Evolutionary conservation across 768 basidiomycete species (phyloP).

Genomic region (Termitomyces sp.): DNA sequence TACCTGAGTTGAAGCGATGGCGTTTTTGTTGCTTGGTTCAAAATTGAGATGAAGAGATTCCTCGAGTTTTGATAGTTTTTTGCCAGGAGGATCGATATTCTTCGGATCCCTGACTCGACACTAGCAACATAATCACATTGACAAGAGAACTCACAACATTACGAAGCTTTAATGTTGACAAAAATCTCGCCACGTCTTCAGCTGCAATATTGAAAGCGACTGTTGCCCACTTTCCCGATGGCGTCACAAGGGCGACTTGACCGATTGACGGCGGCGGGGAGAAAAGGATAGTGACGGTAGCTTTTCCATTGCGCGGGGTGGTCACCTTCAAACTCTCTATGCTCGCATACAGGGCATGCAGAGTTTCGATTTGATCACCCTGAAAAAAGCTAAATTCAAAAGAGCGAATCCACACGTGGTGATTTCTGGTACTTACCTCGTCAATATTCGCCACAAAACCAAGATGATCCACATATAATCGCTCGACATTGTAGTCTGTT

Average conservation of each 20-base stretch:
- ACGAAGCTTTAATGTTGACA: conserved; percentile 35
- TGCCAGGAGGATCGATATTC: conserved; percentile 5
- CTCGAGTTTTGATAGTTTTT: conserved; percentile 21
- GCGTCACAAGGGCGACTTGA: conserved; percentile 15
- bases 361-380: conserved; percentile 45
- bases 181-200: conserved; percentile 30
- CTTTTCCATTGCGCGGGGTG: conserved; percentile 18
- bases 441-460: conserved; percentile 48
- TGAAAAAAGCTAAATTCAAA: background rate
- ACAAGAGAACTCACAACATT: conserved; percentile 35
- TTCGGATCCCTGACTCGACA: background rate
- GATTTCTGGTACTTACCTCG: conserved; percentile 23
- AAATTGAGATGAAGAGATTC: conserved; percentile 17
- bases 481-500: conserved; percentile 30
- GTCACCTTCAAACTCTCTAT: conserved; percentile 21
- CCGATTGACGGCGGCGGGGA: conserved; percentile 35
- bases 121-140: background rate
- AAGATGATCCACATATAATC: conserved; percentile 46
- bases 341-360: conserved; percentile 37
- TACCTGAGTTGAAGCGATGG: conserved; percentile 17
- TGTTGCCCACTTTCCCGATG: conserved; percentile 14
- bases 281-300: conserved; percentile 25
- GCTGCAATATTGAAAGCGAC: conserved; percentile 35
- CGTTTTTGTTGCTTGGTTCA: conserved; percentile 3
- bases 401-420: background rate